Conservation (phyloP, 1,284 basidiomycete species). For the Pterula multifida region DNA sequence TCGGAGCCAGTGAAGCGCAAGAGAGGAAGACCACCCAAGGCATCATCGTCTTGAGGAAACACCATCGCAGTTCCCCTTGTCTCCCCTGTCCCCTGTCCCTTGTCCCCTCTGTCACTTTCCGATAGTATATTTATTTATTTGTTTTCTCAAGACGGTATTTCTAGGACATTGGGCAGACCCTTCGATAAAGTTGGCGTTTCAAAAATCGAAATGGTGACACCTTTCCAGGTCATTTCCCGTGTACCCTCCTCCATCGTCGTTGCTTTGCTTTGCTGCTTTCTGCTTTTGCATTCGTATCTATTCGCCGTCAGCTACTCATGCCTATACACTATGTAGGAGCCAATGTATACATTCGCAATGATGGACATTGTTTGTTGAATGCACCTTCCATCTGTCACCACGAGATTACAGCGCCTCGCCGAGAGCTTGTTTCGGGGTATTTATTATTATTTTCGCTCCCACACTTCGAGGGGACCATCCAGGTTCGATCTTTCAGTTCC, state of each 20-base stretch:
- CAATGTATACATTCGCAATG: background rate
- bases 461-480: background rate
- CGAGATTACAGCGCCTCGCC: constrained; percentile 1
- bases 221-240: too few species aligned
- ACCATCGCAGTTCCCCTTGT: constrained; percentile 2
- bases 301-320: background rate
- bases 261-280: background rate
- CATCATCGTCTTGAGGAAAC: constrained; percentile 23
- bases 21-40: constrained; percentile 64
- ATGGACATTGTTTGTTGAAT: background rate
- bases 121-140: too few species aligned
- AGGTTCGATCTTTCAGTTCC: background rate
- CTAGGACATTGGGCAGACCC: too few species aligned
- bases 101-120: background rate
- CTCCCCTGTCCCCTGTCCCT: background rate
- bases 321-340: too few species aligned
- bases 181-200: too few species aligned
- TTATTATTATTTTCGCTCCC: background rate
- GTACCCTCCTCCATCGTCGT: background rate
- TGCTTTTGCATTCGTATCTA: background rate
- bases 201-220: too few species aligned
- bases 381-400: background rate
- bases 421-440: constrained; percentile 1
- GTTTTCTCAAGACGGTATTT: background rate
- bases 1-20: constrained; percentile 49